These are phyloP conservation scores for Sugiyamaella novakii DNA, from an alignment of 1,139 yeast genomes.

Conservation along the genomic window DNA sequence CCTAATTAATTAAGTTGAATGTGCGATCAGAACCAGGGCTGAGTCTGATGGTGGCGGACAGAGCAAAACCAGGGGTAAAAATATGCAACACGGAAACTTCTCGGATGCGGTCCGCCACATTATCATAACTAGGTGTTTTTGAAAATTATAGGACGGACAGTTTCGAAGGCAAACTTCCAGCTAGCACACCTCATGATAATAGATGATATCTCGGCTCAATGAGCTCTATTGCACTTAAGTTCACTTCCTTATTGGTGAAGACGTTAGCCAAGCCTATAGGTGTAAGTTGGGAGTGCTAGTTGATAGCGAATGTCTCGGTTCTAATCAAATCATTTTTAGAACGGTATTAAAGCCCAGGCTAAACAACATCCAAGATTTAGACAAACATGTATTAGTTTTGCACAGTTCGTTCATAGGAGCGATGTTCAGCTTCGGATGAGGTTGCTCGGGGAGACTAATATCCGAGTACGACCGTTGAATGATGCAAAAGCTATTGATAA, in stretches of 20 bases:
- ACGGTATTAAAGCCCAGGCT: constrained; percentile 71
- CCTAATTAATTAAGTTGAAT: not conserved
- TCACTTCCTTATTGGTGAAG: constrained; percentile 71
- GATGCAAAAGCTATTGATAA: constrained; percentile 82
- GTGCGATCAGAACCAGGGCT: not conserved
- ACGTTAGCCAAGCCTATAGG: constrained; percentile 86
- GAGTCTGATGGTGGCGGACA: too few relatives aligned
- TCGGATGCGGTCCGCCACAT: too few relatives aligned
- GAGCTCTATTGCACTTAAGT: constrained; percentile 64
- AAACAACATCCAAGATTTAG: constrained; percentile 70
- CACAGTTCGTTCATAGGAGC: constrained; percentile 70
- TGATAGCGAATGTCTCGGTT: not conserved
- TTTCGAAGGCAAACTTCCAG: too few relatives aligned
- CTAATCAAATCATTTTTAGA: constrained; percentile 34
- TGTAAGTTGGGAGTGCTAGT: constrained; percentile 35
- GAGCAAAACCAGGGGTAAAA: too few relatives aligned
- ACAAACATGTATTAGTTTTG: constrained; percentile 63
- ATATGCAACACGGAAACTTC: too few relatives aligned
- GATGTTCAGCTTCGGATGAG: constrained; percentile 66
- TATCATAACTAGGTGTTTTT: too few relatives aligned
- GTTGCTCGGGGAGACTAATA: constrained; percentile 59
- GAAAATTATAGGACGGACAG: too few relatives aligned
- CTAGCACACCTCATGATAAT: too few relatives aligned
- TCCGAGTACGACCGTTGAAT: constrained; percentile 72
- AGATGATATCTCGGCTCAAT: constrained; percentile 27